These are phyloP conservation scores for Tilletiopsis washingtonensis DNA, from an alignment of 1,284 basidiomycete species.

Conservation along the genomic window DNA sequence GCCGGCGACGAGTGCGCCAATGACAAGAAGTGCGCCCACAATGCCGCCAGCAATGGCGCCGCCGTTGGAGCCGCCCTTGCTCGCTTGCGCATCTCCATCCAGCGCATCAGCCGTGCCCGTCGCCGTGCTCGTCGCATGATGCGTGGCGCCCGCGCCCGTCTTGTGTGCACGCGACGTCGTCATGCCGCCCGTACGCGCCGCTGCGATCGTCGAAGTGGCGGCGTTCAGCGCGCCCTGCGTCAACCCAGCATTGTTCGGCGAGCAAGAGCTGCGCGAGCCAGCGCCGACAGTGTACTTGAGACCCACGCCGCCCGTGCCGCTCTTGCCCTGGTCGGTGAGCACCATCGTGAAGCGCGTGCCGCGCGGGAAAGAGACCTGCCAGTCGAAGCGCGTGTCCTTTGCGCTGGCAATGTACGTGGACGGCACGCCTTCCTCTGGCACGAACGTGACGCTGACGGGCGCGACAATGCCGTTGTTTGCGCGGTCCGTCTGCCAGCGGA, in stretches of 20 bases:
- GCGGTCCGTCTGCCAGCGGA: constrained; percentile 5
- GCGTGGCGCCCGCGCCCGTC: no score
- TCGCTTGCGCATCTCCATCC: no score
- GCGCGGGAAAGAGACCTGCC: neutral
- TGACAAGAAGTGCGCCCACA: neutral
- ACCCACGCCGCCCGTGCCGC: constrained; percentile 11
- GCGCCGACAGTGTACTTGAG: constrained; percentile 4
- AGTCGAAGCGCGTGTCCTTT: neutral
- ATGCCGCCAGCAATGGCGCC: neutral
- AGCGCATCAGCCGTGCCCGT: no score
- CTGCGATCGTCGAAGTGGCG: neutral
- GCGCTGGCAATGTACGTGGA: neutral
- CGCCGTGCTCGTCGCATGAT: neutral
- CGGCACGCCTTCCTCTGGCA: constrained; percentile 3
- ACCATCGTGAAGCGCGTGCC: constrained; percentile 6
- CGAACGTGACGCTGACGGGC: constrained; percentile 2
- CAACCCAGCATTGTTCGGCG: neutral
- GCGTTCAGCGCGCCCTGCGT: neutral
- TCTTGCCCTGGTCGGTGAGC: constrained; percentile 4
- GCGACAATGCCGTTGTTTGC: constrained; percentile 3
- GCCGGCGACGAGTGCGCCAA: neutral
- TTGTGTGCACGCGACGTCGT: no score
- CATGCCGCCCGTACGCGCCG: no score
- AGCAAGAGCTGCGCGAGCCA: neutral
- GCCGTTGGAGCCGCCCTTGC: neutral